Evolutionary conservation across 305 asterid genomes (phyloP), one percentile per base, ranked within the genome.

Genomic region (Rubia peregrina): DNA sequence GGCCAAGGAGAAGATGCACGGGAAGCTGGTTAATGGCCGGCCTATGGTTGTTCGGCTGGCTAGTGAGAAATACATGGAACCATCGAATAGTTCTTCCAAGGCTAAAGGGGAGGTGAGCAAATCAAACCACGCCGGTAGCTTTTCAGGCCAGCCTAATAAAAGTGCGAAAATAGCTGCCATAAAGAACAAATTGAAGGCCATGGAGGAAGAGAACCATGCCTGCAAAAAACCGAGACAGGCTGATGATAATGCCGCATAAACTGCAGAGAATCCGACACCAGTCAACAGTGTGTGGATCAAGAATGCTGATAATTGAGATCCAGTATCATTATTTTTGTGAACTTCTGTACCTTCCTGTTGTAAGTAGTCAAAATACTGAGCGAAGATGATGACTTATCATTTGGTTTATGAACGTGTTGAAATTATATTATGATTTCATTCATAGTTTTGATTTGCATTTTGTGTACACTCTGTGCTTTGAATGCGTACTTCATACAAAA

Each of bases 1-100:
- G 71, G 96, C 96, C 80, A 92, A 88, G 90, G 98, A 90, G 83
- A 87, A 85, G 82, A 92, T 92, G 98, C 96, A 92, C 59, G 96
- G 96, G 73, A 82, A 87, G 80, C 78, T 90, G 88, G 91, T 83
- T 9, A 77, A 84, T 30, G 56, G 56, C 56, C 56, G 56, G 56
- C 56, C 56, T 49, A 49, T 49, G 56, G 21, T 87, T 30, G 95
- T 92, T 81, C 93, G 95, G 53, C 91, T 92, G 61, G 95, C 95
- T 61, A 85, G 94, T 26, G 96, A 91, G 83, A 92, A 90, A 70
- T 78, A 60, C 72, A 10, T 55, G 1, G 88, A 87, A 70, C 81
- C 80, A 65, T 73, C 75, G 7, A 68, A 72, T 17, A 77, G 22
- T 72, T 75, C 88, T 56, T 76, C 85, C 42, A 85, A 79, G 64